A percentile compares a stretch with the other conserved stretches of the same genome.
Evolutionary conservation across 345 rosid species (phyloP).

Genomic region (Gossypium bickii): DNA sequence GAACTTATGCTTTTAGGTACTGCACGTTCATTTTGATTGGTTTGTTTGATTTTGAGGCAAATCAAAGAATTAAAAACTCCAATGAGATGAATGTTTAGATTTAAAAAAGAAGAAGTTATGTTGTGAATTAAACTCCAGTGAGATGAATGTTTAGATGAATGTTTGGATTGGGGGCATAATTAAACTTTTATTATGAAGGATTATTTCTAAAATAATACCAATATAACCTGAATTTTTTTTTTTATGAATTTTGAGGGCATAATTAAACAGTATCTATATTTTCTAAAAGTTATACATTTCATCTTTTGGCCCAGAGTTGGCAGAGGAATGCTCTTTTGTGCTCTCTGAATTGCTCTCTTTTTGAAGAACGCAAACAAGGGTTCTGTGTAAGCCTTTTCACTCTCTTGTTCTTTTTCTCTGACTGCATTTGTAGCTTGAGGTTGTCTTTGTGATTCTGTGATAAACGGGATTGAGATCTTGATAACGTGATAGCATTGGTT

Average conservation of each 20-base stretch:
- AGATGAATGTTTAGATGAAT: no score
- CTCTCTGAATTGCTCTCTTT: slow-evolving; percentile 31
- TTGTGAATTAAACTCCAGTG: no score
- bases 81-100: no score
- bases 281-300: neutral
- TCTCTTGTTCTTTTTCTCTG: neutral
- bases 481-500: slow-evolving; percentile 2
- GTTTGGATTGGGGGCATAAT: no score
- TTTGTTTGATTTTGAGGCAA: no score
- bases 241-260: no score
- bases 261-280: no score
- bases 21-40: no score
- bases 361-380: slow-evolving; percentile 9
- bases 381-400: slow-evolving; percentile 12
- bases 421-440: neutral
- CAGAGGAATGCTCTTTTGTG: slow-evolving; percentile 17
- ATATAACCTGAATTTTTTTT: no score
- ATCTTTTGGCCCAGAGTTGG: neutral
- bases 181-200: neutral
- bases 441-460: neutral
- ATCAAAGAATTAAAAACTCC: no score
- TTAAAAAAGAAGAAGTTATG: no score
- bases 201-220: no score
- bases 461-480: slow-evolving; percentile 1
- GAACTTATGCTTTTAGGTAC: neutral